These are phyloP conservation scores for Coleophoma cylindrospora DNA, from an alignment of 2,329 filamentous ascomycete species.

Conservation along the genomic window DNA sequence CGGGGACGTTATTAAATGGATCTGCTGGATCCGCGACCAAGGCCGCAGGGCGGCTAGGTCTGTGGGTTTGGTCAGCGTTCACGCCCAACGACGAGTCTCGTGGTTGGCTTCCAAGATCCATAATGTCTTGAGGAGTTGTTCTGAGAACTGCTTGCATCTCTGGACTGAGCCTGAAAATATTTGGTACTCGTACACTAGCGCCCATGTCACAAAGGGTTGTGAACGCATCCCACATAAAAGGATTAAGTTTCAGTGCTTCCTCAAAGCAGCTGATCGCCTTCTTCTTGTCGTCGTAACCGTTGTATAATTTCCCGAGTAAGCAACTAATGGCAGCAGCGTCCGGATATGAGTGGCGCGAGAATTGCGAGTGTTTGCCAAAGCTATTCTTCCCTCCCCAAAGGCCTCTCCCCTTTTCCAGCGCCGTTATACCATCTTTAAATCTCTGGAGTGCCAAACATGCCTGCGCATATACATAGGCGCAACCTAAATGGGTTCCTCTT, in stretches of 20 bases:
- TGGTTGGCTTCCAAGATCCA: slow-evolving; percentile 13
- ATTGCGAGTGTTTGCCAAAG: slow-evolving; percentile 80
- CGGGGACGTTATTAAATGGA: slow-evolving; percentile 26
- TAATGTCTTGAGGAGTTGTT: slow-evolving; percentile 17
- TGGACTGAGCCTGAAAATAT: slow-evolving; percentile 75
- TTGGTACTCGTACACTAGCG: slow-evolving; percentile 72
- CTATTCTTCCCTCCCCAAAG: slow-evolving; percentile 71
- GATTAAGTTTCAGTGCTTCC: slow-evolving; percentile 82
- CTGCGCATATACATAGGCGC: slow-evolving; percentile 87
- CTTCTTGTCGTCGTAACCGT: slow-evolving; percentile 73
- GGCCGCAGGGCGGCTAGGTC: slow-evolving; percentile 15
- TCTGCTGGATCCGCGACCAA: slow-evolving; percentile 22
- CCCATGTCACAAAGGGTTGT: slow-evolving; percentile 83
- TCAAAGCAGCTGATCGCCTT: slow-evolving; percentile 85
- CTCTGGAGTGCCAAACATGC: slow-evolving; percentile 76
- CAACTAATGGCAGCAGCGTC: slow-evolving; percentile 82
- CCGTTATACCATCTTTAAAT: slow-evolving; percentile 74
- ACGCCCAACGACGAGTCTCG: slow-evolving; percentile 10
- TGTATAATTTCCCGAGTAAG: slow-evolving; percentile 81
- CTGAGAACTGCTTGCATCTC: slow-evolving; percentile 51
- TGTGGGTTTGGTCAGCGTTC: slow-evolving; percentile 20
- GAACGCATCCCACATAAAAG: slow-evolving; percentile 98
- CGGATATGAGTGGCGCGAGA: slow-evolving; percentile 66
- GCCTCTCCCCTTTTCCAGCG: slow-evolving; percentile 76
- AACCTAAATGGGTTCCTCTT: slow-evolving; percentile 74